phyloP scores from a whole-genome alignment of 306 rosid species.

The Lotus japonicus region DNA sequence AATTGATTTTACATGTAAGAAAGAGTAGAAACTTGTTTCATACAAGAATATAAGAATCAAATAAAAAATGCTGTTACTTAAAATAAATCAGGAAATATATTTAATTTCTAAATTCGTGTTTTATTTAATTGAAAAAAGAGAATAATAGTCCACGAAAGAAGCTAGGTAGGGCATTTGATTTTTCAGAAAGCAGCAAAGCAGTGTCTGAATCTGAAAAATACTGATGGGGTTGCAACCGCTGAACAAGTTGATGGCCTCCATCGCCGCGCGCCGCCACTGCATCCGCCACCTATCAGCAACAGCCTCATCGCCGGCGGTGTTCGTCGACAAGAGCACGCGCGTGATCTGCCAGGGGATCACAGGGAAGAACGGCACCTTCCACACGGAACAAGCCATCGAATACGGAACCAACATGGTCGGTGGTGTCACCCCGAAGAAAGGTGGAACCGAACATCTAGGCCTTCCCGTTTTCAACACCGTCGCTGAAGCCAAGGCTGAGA shows the following conservation, averaged over 20 bases:
- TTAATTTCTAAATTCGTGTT: too few species aligned
- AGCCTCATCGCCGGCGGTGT: conserved; percentile 70
- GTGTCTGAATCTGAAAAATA: conserved; percentile 2
- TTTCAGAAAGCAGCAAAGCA: background rate
- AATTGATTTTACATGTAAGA: too few species aligned
- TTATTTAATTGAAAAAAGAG: too few species aligned
- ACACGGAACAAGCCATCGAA: conserved; percentile 95
- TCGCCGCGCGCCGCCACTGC: conserved; percentile 45
- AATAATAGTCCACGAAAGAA: background rate
- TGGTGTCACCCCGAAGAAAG: conserved; percentile 98
- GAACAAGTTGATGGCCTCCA: conserved; percentile 48
- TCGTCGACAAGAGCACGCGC: conserved; percentile 95
- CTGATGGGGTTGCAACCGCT: conserved; percentile 67
- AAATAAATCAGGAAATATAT: too few species aligned
- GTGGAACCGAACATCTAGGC: conserved; percentile 95
- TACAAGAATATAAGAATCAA: too few species aligned
- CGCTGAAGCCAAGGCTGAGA: conserved; percentile 92
- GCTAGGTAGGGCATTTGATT: background rate
- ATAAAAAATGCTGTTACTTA: too few species aligned
- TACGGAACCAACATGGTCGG: conserved; percentile 99
- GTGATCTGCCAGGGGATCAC: conserved; percentile 98
- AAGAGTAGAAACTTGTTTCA: too few species aligned
- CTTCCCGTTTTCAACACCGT: conserved; percentile 94
- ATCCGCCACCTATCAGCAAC: conserved; percentile 48
- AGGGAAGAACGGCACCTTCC: conserved; percentile 92